Evolutionary conservation across 148 eudicot species (phyloP), one percentile per base, ranked within the genome.

Genomic region (Beta vulgaris): DNA sequence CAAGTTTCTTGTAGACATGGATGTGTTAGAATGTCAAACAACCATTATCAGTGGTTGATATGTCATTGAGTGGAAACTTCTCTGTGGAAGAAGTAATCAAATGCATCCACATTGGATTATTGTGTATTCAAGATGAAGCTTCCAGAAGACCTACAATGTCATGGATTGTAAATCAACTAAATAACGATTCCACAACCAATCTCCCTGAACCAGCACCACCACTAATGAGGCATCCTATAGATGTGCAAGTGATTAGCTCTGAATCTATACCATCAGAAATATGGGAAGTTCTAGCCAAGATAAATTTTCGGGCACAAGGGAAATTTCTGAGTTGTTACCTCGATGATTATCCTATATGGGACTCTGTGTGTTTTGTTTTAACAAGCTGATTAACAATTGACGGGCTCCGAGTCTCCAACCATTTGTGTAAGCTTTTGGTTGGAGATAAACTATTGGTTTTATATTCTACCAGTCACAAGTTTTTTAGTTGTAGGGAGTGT

Each of bases 1-100:
- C n/a, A n/a, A n/a, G n/a, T n/a, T 48, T 1, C 12, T 48, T 1
- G 51, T 73, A 81, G 87, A 82, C 85, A 44, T 84, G 87, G 87
- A 84, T 78, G 28, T 77, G 75, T 0, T 84, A 85, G 83, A 75
- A 73, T 16, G 79, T 69, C 35, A 76, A 63, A 8, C 7, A 7
- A 1, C 16, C 74, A 3, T 37, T 71, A 36, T 57, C 74, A 1
- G 59, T 84, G 73, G 25, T 77, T 2, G 86, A 83, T 61, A 23
- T 54, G 16, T 23, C 51, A 7, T 43, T 80, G 28, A 59, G 65
- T 5, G 54, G 63, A 40, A 69, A 46, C 3, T 78, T 57, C 61
- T 35, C 73, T 1, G n/a, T 54, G 0, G 78, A 81, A 39, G 84
- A 84, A 40, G 60, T 63, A 5, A 26, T n/a, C 13, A 81, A 76